Percentiles rank a stretch among this genome's conserved stretches.
phyloP scores from a whole-genome alignment of 2,329 filamentous ascomycete genomes.

The Plenodomus lindquistii region DNA sequence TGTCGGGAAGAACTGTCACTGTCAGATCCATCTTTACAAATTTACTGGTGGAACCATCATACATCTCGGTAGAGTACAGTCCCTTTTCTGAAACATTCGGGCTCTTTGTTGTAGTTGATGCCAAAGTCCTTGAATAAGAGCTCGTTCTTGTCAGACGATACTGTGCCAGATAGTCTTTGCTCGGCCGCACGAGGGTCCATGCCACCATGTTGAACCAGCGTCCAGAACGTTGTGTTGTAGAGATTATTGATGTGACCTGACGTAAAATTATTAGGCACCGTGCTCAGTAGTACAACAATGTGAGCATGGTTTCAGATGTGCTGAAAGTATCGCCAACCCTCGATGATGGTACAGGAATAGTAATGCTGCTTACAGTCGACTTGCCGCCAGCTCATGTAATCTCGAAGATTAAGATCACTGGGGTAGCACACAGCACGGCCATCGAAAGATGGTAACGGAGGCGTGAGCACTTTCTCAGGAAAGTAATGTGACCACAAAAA shows the following conservation, averaged over 20 bases:
- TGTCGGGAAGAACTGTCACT: slow-evolving; percentile 32
- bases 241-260: slow-evolving; percentile 95
- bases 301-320: background rate
- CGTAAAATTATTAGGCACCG: background rate
- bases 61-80: slow-evolving; percentile 86
- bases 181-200: slow-evolving; percentile 80
- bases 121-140: slow-evolving; percentile 86
- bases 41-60: slow-evolving; percentile 7
- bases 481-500: slow-evolving; percentile 79
- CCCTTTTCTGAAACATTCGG: slow-evolving; percentile 89
- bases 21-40: slow-evolving; percentile 11
- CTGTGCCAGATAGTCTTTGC: slow-evolving; percentile 75
- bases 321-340: background rate
- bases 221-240: slow-evolving; percentile 97
- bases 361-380: slow-evolving; percentile 74
- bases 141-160: slow-evolving; percentile 91
- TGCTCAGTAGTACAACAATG: background rate
- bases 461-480: slow-evolving; percentile 67
- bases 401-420: slow-evolving; percentile 76
- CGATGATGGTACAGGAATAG: background rate
- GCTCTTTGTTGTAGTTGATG: slow-evolving; percentile 98
- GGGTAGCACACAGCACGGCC: slow-evolving; percentile 91
- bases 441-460: slow-evolving; percentile 87
- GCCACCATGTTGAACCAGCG: slow-evolving; percentile 76
- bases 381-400: slow-evolving; percentile 97